A percentile compares a stretch with the other conserved stretches of the same genome.
These are phyloP conservation scores for Suillus subalutaceus DNA, from an alignment of 768 basidiomycete species.

Conservation along the genomic window DNA sequence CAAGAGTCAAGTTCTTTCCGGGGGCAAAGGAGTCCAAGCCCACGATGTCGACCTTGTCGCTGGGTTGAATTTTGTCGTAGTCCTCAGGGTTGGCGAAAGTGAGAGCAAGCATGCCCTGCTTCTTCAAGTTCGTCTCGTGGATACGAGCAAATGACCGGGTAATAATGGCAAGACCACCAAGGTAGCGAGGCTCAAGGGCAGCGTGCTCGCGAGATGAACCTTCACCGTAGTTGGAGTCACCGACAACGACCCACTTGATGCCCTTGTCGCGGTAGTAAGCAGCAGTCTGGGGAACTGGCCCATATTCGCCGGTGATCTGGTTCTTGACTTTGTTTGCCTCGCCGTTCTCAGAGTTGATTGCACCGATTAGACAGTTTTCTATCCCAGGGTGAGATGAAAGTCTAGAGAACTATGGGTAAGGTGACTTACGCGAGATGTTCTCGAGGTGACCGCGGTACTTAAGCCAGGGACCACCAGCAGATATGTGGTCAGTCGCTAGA, in stretches of 20 bases:
- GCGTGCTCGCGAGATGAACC: conserved; percentile 98
- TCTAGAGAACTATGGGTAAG: neutral
- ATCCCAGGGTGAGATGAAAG: conserved; percentile 15
- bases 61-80: conserved; percentile 33
- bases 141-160: conserved; percentile 97
- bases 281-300: conserved; percentile 81
- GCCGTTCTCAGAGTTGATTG: conserved; percentile 93
- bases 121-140: conserved; percentile 98
- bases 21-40: conserved; percentile 90
- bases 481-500: conserved; percentile 88
- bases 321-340: conserved; percentile 97
- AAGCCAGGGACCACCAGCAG: conserved; percentile 98
- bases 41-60: conserved; percentile 86
- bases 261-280: conserved; percentile 87
- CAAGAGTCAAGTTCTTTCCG: conserved; percentile 87
- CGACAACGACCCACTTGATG: conserved; percentile 97
- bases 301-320: conserved; percentile 85
- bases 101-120: conserved; percentile 98
- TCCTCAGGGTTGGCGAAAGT: conserved; percentile 73
- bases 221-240: conserved; percentile 96
- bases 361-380: conserved; percentile 98
- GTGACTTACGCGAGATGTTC: conserved; percentile 87
- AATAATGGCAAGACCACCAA: conserved; percentile 95
- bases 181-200: conserved; percentile 92
- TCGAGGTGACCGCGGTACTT: conserved; percentile 99